Evolutionary conservation across 148 eudicot species (phyloP).

Genomic region (Dysphania ambrosioides): DNA sequence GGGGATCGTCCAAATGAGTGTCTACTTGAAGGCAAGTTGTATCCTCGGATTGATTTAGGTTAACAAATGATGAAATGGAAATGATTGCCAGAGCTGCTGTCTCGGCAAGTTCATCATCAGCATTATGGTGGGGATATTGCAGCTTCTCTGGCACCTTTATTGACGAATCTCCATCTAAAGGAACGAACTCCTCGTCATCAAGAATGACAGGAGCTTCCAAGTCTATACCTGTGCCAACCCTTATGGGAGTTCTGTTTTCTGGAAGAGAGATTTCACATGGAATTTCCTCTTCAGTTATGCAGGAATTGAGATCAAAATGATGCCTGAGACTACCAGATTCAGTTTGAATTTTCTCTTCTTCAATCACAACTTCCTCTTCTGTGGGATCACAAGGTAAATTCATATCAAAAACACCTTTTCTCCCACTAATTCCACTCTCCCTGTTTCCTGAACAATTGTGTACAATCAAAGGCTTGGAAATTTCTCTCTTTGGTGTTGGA

Average conservation of each 20-base stretch:
- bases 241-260: slow-evolving; percentile 27
- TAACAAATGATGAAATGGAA: slow-evolving; percentile 46
- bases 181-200: slow-evolving; percentile 26
- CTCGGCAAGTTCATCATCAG: slow-evolving; percentile 27
- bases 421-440: slow-evolving; percentile 30
- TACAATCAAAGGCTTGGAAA: slow-evolving; percentile 31
- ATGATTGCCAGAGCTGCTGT: slow-evolving; percentile 69
- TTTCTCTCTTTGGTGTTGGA: slow-evolving; percentile 33
- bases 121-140: slow-evolving; percentile 19
- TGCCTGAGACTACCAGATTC: slow-evolving; percentile 32
- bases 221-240: slow-evolving; percentile 37
- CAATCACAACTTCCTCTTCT: slow-evolving; percentile 32
- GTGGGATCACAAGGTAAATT: slow-evolving; percentile 35
- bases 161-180: slow-evolving; percentile 18
- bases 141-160: slow-evolving; percentile 25
- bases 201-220: slow-evolving; percentile 33
- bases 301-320: slow-evolving; percentile 71
- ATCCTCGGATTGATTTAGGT: slow-evolving; percentile 19
- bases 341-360: slow-evolving; percentile 35
- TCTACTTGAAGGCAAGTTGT: slow-evolving; percentile 18
- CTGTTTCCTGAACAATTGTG: slow-evolving; percentile 25
- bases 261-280: slow-evolving; percentile 31
- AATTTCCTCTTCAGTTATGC: slow-evolving; percentile 57
- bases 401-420: slow-evolving; percentile 49
- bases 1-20: slow-evolving; percentile 37